Evolutionary conservation across 2,329 filamentous ascomycete genomes (phyloP), one percentile per base, ranked within the genome.

Genomic region (Claviceps capensis): DNA sequence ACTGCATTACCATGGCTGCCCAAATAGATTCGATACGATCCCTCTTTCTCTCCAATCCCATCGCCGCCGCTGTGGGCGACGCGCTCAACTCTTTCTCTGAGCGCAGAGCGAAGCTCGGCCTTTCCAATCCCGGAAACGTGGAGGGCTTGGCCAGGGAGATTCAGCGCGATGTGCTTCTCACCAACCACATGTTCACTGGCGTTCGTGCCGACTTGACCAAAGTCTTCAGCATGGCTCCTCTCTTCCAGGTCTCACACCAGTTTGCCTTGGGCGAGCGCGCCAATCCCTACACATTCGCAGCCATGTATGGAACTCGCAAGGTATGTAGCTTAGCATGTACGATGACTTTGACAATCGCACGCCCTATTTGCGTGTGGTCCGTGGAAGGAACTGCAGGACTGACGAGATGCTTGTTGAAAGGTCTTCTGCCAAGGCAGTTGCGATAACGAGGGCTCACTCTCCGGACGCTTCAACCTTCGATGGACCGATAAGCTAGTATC

Each of bases 231-330:
- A 81, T 95, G 68, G 81, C 83, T 53, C 93, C 93, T 53, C 75
- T 97, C 60, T 98, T 98, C 78, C 91, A 97, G 72, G 86, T 96
- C 61, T 96, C 91, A 59, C 93, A 98, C 74, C 88, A 93, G 62
- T 93, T 98, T 69, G 85, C 91, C 52, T 88, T 96, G 81, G 91
- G 93, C 61, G 88, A 95, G 71, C 83, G 86, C 60, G 77, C 95
- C 68, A 90, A 90, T 67, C 93, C 93, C 40, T 98, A 98, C 72
- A 88, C 88, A 52, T 95, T 97, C 72, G 88, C 89, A 60, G 88
- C 87, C 58, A 81, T 98, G 65, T 96, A 93, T 68, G 93, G 93
- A 61, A 95, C 87, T 59, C 86, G 85, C 70, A 91, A 88, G 78
- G 91, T 96, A 71, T 55, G 60, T 52, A 46, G 41, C 48, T 16